These are phyloP conservation scores for Cercophora samala DNA, from an alignment of 495 filamentous ascomycete genomes.

Conservation along the genomic window DNA sequence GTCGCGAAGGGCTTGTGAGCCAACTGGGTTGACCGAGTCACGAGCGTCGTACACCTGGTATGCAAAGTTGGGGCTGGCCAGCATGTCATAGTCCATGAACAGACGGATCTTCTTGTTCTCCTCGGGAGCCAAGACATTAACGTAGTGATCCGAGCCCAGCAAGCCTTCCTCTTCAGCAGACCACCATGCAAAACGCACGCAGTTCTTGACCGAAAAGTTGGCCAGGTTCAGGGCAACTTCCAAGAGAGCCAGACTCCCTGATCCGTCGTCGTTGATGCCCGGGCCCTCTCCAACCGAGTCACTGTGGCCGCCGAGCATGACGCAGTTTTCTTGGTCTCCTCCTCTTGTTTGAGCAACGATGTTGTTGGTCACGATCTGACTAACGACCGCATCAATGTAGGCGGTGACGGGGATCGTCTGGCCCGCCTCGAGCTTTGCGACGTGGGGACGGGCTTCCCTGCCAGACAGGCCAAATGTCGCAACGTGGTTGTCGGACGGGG, in stretches of 20 bases:
- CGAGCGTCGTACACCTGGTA: constrained; percentile 51
- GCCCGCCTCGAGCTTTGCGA: constrained; percentile 46
- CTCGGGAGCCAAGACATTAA: constrained; percentile 42
- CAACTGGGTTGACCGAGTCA: constrained; percentile 46
- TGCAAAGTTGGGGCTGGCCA: constrained; percentile 54
- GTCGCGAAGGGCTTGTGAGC: constrained; percentile 50
- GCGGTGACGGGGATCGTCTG: constrained; percentile 50
- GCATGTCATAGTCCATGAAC: constrained; percentile 61
- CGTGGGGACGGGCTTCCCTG: constrained; percentile 46
- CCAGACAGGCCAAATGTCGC: constrained; percentile 57
- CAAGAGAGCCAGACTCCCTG: constrained; percentile 51
- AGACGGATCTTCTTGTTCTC: constrained; percentile 55
- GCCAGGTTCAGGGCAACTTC: constrained; percentile 52
- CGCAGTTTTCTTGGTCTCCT: constrained; percentile 55
- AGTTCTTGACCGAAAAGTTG: constrained; percentile 52
- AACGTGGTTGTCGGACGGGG: constrained; percentile 50
- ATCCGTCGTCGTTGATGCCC: constrained; percentile 53
- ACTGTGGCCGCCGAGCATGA: constrained; percentile 56
- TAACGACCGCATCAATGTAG: constrained; percentile 52
- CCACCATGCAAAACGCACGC: constrained; percentile 58
- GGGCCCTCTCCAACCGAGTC: constrained; percentile 53
- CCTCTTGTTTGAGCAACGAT: constrained; percentile 53
- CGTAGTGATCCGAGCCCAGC: constrained; percentile 57
- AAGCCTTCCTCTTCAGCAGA: constrained; percentile 57
- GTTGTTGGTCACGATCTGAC: constrained; percentile 47